Base-by-base conservation (phyloP, 345 rosid genomes). In the Sisymbrium irio region DNA sequence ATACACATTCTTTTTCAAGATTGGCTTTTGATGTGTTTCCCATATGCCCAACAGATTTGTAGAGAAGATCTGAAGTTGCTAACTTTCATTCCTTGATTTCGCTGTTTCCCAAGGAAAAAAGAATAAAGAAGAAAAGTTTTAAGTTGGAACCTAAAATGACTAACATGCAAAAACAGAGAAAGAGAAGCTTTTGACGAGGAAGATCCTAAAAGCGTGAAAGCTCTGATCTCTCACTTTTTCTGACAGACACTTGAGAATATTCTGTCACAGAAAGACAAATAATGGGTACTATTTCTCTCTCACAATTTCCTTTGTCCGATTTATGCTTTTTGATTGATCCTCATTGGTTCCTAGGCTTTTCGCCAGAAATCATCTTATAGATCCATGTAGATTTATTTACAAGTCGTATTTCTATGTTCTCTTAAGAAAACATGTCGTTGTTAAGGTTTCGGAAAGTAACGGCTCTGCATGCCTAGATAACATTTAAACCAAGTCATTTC, bases 211-310 rank as follows among this genome's bases (percentile, higher is more conserved):
- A 67, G 63, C 57, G 20, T 41, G 32, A 39, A 74, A 67, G 73
- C 44, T 75, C 49, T 75, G 27, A 68, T 67, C 65, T 65, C 25
- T 62, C 3, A 4, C 40, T 44, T 54, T 42, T 3, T 65, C 22
- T 36, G 44, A 62, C 59, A 13, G 22, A 40, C 27, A 51, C 44
- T 75, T 67, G 27, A 22, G 27, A 22, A 22, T 22, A 1, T 44
- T 6, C 60, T 25, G 20, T 63, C 69, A 44, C 32, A 45, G 37
- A 57, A 58, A 37, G 53, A 69, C 44, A 9, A 62, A 62, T 12
- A 62, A 70, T 69, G 79, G 79, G 79, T 76, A 76, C 70, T 10
- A 1, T 69, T 15, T 68, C 37, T 76, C 51, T 50, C 58, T 41
- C 63, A 4, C 13, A 30, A 27, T 13, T 40, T 60, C 4, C 73